Percentiles rank a stretch among this genome's conserved stretches.
phyloP scores from a whole-genome alignment of 2,329 filamentous ascomycete genomes.

The Colletotrichum sp. region DNA sequence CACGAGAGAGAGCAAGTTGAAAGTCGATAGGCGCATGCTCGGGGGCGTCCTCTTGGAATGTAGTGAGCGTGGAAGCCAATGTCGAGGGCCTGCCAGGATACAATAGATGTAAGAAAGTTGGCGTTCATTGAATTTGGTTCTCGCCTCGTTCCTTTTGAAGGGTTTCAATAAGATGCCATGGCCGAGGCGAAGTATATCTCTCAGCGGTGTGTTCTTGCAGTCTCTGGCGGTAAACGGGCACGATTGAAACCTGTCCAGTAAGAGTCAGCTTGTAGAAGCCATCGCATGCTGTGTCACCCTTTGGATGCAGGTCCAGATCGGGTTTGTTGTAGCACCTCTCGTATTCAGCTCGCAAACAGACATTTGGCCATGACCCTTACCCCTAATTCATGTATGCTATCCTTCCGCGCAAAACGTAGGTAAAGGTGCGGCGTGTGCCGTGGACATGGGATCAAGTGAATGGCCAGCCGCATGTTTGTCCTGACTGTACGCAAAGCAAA shows the following conservation, averaged over 20 bases:
- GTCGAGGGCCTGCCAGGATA: fast-evolving
- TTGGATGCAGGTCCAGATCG: neutral
- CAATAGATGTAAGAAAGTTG: fast-evolving
- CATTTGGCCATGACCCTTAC: fast-evolving
- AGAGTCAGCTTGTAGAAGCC: fast-evolving
- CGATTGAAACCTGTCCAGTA: neutral
- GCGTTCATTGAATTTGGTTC: fast-evolving
- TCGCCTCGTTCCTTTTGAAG: neutral
- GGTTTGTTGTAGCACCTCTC: neutral
- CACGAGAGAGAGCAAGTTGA: neutral
- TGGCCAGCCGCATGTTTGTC: neutral
- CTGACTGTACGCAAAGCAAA: neutral
- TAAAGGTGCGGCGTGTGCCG: neutral
- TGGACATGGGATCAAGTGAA: too few relatives aligned
- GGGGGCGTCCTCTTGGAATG: fast-evolving
- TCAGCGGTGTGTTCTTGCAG: neutral
- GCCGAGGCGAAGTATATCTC: neutral
- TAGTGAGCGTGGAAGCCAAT: neutral
- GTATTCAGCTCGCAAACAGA: neutral
- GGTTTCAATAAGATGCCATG: fast-evolving
- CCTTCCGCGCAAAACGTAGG: neutral
- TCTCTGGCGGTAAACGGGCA: neutral
- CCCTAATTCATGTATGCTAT: neutral
- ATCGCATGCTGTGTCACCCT: neutral
- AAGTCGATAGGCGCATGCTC: neutral